Evolutionary conservation across 1,284 basidiomycete genomes (phyloP), one percentile per base, ranked within the genome.

Genomic region (Porogramme epimiltina): DNA sequence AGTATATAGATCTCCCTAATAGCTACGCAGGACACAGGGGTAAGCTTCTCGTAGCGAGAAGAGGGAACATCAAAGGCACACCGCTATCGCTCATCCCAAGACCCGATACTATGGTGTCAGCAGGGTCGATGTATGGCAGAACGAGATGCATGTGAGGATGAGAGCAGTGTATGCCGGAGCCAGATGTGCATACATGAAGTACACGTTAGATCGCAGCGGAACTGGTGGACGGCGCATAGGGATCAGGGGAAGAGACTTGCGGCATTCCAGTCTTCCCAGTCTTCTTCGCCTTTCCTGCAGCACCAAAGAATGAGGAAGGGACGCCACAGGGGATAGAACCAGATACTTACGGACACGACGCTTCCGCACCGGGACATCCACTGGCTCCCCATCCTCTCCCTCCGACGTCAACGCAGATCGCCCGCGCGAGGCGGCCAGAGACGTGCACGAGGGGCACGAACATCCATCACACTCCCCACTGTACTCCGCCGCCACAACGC

Each of bases 171-270:
- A n/a, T n/a, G n/a, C n/a, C n/a, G n/a, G n/a, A n/a, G n/a, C n/a
- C n/a, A n/a, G n/a, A n/a, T n/a, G n/a, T n/a, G n/a, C n/a, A n/a
- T n/a, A n/a, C n/a, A n/a, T n/a, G n/a, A n/a, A n/a, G n/a, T n/a
- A n/a, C n/a, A n/a, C n/a, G n/a, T n/a, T n/a, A n/a, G n/a, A 31
- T 8, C 28, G 13, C 44, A 8, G 42, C 54, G 22, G 41, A 31
- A 31, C 57, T 59, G 38, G 51, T 56, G 23, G 54, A 59, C 20
- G 57, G 57, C 2, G 57, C 57, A 19, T 54, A 59, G 11, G 57
- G 57, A n/a, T 59, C 57, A 23, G 49, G 33, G 3, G 51, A 51
- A 3, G 37, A 24, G 10, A 33, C 31, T 10, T 47, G 42, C 38
- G 34, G 23, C 15, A 25, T 39, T 19, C 26, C 40, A 3, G 25